Evolutionary conservation across 2,329 filamentous ascomycete species (phyloP).

Genomic region (Diaporthe citri): DNA sequence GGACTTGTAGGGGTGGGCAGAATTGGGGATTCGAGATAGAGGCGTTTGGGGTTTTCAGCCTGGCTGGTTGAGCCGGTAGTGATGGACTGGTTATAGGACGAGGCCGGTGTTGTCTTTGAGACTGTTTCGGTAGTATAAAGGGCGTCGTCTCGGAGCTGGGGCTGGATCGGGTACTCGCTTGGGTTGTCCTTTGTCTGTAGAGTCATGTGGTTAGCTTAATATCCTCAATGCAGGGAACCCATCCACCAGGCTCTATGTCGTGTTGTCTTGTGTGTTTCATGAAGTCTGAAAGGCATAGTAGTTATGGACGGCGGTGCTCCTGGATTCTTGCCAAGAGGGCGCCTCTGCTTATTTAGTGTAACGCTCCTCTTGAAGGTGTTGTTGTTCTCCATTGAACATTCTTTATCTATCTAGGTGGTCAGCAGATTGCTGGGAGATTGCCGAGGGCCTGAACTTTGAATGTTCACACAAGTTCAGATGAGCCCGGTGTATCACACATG

Average conservation of each 20-base stretch:
- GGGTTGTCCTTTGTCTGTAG: background rate
- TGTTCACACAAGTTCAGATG: background rate
- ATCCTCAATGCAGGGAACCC: background rate
- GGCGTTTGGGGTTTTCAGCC: background rate
- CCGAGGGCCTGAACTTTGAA: background rate
- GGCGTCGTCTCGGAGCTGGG: background rate
- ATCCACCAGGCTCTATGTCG: background rate
- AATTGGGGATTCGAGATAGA: background rate
- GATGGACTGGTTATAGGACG: background rate
- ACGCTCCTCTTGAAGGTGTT: background rate
- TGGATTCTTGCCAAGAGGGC: background rate
- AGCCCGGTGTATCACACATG: background rate
- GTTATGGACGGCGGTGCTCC: background rate
- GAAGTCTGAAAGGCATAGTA: background rate
- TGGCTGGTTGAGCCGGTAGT: background rate
- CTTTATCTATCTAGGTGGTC: background rate
- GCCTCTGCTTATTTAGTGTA: background rate
- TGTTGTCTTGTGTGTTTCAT: background rate
- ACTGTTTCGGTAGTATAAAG: background rate
- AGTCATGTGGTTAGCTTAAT: background rate
- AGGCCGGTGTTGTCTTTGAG: background rate
- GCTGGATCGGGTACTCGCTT: background rate
- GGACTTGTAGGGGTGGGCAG: slow-evolving; percentile 51
- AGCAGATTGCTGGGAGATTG: background rate
- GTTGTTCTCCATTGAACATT: background rate